Base-by-base conservation (phyloP, 2,329 filamentous ascomycete genomes). In the Chrysoporthe austroafricana region DNA sequence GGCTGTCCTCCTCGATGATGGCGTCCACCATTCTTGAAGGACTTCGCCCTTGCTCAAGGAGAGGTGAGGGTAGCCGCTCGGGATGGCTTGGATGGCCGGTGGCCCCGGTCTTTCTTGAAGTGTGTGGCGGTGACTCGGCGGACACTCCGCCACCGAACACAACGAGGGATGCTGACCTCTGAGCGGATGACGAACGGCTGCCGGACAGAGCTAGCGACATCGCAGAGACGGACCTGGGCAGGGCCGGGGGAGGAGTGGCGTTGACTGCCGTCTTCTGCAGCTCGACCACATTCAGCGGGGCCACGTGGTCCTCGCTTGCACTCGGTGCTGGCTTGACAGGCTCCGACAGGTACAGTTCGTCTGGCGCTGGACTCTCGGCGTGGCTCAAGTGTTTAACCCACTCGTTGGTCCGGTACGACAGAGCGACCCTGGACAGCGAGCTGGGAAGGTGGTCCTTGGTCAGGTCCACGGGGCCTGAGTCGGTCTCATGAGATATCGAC, bases 361-460 rank as follows among this genome's bases (percentile, higher is more conserved):
- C 90, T 0, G 85, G 78, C 60, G 89, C 86, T 1, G 93, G 93
- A 5, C 82, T 80, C 18, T 97, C 94, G 7, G 95, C 94, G 54
- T 86, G 82, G 70, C 89, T 88, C 13, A 97, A 83, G 77, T 97
- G 93, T 77, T 97, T 97, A 0, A 94, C 93, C 95, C 95, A 98
- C 79, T 98, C 95, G 71, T 97, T 97, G 1, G 94, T 97, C 67
- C 95, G 88, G 75, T 96, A 97, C 0, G 91, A 92, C 76, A 93
- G 82, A 1, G 94, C 91, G 9, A 97, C 86, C 69, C 88, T 90
- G 1, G 94, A 96, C 44, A 94, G 79, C 14, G 88, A 87, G n/a
- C 84, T 81, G 0, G 92, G 92, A 11, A 97, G 84, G 13, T 84
- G 84, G 3, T 88, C 87, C 70, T 84, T 85, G 5, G 85, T 88